A percentile compares a stretch with the other conserved stretches of the same genome.
phyloP scores from a whole-genome alignment of 345 rosid species.

The Sonneratia alba region DNA sequence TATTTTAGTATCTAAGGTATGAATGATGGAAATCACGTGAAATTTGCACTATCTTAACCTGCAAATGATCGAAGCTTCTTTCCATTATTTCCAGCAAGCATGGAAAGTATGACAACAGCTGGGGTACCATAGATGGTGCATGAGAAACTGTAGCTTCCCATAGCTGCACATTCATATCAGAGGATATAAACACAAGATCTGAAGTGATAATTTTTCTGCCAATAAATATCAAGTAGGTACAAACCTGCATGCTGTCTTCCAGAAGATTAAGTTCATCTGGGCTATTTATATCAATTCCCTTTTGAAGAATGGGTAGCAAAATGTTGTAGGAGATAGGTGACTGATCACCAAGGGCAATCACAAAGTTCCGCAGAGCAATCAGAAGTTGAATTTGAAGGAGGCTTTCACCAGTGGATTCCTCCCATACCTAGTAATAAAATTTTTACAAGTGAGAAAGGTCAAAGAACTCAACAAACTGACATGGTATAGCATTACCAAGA shows the following conservation, averaged over 20 bases:
- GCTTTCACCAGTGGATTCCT: slow-evolving; percentile 91
- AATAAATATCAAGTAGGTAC: slow-evolving; percentile 9
- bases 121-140: slow-evolving; percentile 91
- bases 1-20: background rate
- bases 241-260: slow-evolving; percentile 90
- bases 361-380: slow-evolving; percentile 83
- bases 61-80: slow-evolving; percentile 86
- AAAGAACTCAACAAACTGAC: background rate
- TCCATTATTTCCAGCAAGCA: slow-evolving; percentile 72
- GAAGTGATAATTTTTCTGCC: background rate
- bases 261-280: slow-evolving; percentile 91
- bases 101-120: slow-evolving; percentile 64
- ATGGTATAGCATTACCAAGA: background rate
- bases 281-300: slow-evolving; percentile 73
- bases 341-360: slow-evolving; percentile 79
- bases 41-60: slow-evolving; percentile 31
- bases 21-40: background rate
- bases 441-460: slow-evolving; percentile 5
- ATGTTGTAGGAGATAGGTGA: slow-evolving; percentile 69
- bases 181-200: slow-evolving; percentile 11
- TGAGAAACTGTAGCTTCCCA: slow-evolving; percentile 91
- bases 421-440: slow-evolving; percentile 57
- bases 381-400: slow-evolving; percentile 97
- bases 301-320: slow-evolving; percentile 77
- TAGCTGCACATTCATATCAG: slow-evolving; percentile 46